Evolutionary conservation across 1,284 basidiomycete genomes (phyloP), one percentile per base, ranked within the genome.

Genomic region (Pseudozyma tsukubaensis): DNA sequence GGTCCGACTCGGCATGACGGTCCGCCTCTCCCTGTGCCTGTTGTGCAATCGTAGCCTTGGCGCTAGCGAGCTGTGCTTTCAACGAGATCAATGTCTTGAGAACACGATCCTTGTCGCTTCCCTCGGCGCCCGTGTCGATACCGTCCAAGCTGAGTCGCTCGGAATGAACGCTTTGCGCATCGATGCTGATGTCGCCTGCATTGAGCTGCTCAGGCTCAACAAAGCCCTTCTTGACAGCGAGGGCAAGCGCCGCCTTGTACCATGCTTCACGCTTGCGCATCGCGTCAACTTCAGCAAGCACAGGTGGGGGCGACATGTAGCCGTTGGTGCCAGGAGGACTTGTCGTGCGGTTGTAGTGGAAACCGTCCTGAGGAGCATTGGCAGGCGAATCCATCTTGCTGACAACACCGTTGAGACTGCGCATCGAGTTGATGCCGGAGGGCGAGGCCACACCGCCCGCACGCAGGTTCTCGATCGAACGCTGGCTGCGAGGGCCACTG

Each of bases 31-130:
- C 87, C 53, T 89, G 90, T 1, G 92, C 90, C 85, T 94, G 93
- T 60, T 90, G 90, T 10, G 89, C 88, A 79, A 95, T 88, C 32
- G 88, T 87, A 5, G 88, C 88, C 90, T 96, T 93, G 59, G 97
- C 89, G 70, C 90, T 89, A 4, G 94, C 92, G 83, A 92, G 91
- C 84, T 96, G 92, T 80, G 94, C 91, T 87, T 97, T 97, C 81
- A 97, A 89, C 79, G 89, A 89, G 67, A 97, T 86, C 7, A 93
- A 87, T 81, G 92, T 89, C 76, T 94, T 92, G 7, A 90, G 87
- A 59, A 92, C 86, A 74, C 89, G 89, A 60, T 86, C 83, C 66
- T 85, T 77, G 78, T 86, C 83, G 35, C 76, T 81, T 48, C 76
- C 80, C 55, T 78, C 85, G 70, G 69, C 59, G 71, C 82, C 43